Percentiles rank a stretch among this genome's conserved stretches.
phyloP scores from a whole-genome alignment of 352 stramenopile genomes.

The Phytophthora quininea region DNA sequence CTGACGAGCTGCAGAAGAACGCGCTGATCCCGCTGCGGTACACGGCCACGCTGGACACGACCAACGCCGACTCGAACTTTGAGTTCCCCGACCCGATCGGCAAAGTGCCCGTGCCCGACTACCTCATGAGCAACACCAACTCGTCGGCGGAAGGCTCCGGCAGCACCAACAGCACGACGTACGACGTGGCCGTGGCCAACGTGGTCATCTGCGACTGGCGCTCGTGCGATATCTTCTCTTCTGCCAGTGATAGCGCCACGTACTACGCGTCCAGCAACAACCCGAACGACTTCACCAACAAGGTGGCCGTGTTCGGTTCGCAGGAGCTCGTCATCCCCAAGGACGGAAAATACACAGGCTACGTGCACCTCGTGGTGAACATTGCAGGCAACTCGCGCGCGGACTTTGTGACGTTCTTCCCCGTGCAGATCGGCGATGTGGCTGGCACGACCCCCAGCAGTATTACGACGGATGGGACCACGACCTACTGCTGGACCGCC shows the following conservation, averaged over 20 bases:
- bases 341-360: slow-evolving; percentile 82
- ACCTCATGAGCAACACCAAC: slow-evolving; percentile 38
- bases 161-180: slow-evolving; percentile 43
- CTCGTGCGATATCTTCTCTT: slow-evolving; percentile 72
- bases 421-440: slow-evolving; percentile 71
- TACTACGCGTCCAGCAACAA: slow-evolving; percentile 76
- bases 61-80: slow-evolving; percentile 47
- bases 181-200: slow-evolving; percentile 70
- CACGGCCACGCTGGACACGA: slow-evolving; percentile 67
- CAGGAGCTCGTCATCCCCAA: slow-evolving; percentile 74
- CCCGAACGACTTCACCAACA: slow-evolving; percentile 64
- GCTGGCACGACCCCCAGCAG: slow-evolving; percentile 51
- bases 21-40: slow-evolving; percentile 59
- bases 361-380: slow-evolving; percentile 71
- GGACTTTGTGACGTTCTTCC: slow-evolving; percentile 84
- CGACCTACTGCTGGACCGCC: slow-evolving; percentile 79
- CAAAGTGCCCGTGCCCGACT: slow-evolving; percentile 48
- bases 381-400: slow-evolving; percentile 66
- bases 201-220: slow-evolving; percentile 83
- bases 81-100: slow-evolving; percentile 61
- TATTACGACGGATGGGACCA: slow-evolving; percentile 65
- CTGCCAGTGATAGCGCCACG: slow-evolving; percentile 45
- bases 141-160: slow-evolving; percentile 20
- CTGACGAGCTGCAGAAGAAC: slow-evolving; percentile 53
- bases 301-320: slow-evolving; percentile 63